Evolutionary conservation across 208 protist species (phyloP).

Genomic region (Naegleria gruberi): DNA sequence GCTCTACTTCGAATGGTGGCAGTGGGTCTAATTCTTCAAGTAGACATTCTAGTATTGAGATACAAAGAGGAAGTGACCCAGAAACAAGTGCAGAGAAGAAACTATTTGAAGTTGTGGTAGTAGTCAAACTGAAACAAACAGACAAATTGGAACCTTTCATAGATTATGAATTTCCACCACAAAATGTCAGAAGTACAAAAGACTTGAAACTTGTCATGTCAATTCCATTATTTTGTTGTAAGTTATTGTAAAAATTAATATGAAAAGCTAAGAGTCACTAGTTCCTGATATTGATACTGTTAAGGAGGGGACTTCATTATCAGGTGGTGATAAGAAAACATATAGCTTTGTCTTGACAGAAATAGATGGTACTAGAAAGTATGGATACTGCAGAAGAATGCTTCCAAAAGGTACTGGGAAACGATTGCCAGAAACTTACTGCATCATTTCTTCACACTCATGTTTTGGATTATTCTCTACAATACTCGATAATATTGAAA

Average conservation of each 20-base stretch:
- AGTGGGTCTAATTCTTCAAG: background rate
- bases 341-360: slow-evolving; percentile 24
- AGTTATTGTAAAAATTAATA: background rate
- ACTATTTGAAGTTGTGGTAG: slow-evolving; percentile 20
- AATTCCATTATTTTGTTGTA: slow-evolving; percentile 11
- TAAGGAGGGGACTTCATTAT: background rate
- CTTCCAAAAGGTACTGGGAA: background rate
- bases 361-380: background rate
- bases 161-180: background rate
- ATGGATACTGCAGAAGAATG: slow-evolving; percentile 20
- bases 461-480: slow-evolving; percentile 15
- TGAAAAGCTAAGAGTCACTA: background rate
- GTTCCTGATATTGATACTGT: slow-evolving; percentile 7
- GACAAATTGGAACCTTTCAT: background rate
- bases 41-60: background rate
- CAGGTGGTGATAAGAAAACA: background rate
- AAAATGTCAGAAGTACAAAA: background rate
- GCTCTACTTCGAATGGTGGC: too few relatives aligned
- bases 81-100: background rate
- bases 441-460: background rate
- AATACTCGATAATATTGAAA: background rate
- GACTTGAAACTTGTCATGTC: background rate
- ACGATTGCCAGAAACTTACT: background rate
- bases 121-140: background rate
- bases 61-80: background rate